Evolutionary conservation across 2,329 filamentous ascomycete genomes (phyloP).

Genomic region (Sporothrix inflata): DNA sequence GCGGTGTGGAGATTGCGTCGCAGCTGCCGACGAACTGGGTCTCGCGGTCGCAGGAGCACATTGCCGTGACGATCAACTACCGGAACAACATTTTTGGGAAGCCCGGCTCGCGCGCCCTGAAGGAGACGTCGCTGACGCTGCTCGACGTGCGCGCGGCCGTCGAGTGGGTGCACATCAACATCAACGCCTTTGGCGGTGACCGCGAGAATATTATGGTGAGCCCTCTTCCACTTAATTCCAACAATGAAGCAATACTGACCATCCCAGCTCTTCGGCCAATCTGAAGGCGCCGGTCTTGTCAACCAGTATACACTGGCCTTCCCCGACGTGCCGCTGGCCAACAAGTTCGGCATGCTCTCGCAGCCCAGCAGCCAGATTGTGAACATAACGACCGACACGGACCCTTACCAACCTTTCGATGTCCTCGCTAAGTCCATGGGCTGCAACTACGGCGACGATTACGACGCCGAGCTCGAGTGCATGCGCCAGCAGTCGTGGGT

Average conservation of each 20-base stretch:
- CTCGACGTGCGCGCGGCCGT: not conserved
- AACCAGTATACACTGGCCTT: slow-evolving; percentile 3
- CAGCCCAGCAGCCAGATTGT: slow-evolving; percentile 4
- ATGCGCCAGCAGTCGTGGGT: slow-evolving; percentile 11
- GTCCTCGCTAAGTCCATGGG: slow-evolving; percentile 3
- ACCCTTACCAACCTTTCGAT: not conserved
- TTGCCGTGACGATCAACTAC: slow-evolving; percentile 7
- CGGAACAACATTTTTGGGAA: slow-evolving; percentile 11
- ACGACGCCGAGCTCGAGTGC: slow-evolving; percentile 7
- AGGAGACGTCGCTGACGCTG: not conserved
- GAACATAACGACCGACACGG: not conserved
- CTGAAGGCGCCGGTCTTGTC: not conserved
- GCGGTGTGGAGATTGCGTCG: not conserved
- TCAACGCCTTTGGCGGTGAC: not conserved
- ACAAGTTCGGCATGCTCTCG: slow-evolving; percentile 11
- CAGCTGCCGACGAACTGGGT: slow-evolving; percentile 1
- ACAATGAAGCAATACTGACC: too few species aligned
- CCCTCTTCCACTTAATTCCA: too few species aligned
- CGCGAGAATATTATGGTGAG: not conserved
- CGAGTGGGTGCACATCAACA: slow-evolving; percentile 9
- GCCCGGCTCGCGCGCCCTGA: not conserved
- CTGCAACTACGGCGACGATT: slow-evolving; percentile 13
- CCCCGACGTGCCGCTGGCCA: not conserved
- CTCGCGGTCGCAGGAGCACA: slow-evolving; percentile 6
- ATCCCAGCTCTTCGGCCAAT: slow-evolving; percentile 10